These are phyloP conservation scores for Nemania diffusa DNA, from an alignment of 2,329 filamentous ascomycete species.

Conservation along the genomic window DNA sequence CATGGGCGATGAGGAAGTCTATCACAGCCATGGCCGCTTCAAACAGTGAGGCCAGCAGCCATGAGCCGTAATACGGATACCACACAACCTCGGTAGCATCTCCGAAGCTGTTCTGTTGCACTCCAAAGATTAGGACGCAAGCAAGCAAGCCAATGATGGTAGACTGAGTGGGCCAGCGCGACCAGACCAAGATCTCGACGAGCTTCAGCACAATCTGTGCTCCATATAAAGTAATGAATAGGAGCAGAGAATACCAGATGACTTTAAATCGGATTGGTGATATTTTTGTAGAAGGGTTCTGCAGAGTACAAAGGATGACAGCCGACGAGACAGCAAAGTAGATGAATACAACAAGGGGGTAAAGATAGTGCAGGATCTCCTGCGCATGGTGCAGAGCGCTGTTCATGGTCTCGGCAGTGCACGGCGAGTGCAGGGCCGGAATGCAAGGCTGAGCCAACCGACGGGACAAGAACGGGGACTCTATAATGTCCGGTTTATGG, in stretches of 20 bases:
- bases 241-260: slow-evolving; percentile 56
- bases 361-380: slow-evolving; percentile 66
- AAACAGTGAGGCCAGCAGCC: slow-evolving; percentile 66
- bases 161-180: slow-evolving; percentile 57
- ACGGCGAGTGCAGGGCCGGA: background rate
- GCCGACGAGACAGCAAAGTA: slow-evolving; percentile 66
- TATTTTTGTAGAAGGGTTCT: slow-evolving; percentile 54
- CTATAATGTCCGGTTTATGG: slow-evolving; percentile 10
- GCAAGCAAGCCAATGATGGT: slow-evolving; percentile 68
- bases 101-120: slow-evolving; percentile 65
- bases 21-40: slow-evolving; percentile 62
- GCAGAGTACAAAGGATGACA: slow-evolving; percentile 64
- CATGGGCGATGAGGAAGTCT: slow-evolving; percentile 44
- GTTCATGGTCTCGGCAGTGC: slow-evolving; percentile 31
- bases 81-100: slow-evolving; percentile 64
- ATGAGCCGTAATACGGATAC: slow-evolving; percentile 72
- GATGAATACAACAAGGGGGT: slow-evolving; percentile 65
- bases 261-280: slow-evolving; percentile 55
- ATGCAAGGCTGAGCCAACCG: slow-evolving; percentile 15
- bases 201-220: slow-evolving; percentile 58
- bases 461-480: slow-evolving; percentile 1
- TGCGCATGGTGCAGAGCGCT: slow-evolving; percentile 47
- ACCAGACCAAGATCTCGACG: slow-evolving; percentile 49
- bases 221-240: slow-evolving; percentile 59
- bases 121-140: slow-evolving; percentile 71